Percentiles rank a stretch among this genome's conserved stretches.
Evolutionary conservation across 805 yeast genomes (phyloP).

Genomic region (Cyberlindnera japonica): DNA sequence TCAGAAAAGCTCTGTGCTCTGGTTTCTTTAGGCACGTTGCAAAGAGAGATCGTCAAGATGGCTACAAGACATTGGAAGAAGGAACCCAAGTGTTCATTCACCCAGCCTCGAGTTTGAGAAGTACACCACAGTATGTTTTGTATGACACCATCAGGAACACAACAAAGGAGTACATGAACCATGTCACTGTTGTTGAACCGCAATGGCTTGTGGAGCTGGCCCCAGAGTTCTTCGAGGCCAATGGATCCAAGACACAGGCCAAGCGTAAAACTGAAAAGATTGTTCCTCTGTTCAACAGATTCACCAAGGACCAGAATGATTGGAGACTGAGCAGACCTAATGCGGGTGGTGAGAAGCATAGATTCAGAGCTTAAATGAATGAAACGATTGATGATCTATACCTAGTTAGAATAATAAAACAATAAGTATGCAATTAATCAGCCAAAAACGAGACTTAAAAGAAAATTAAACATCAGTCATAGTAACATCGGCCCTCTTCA

Average conservation of each 20-base stretch:
- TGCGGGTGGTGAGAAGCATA: slow-evolving; percentile 43
- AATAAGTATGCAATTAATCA: too few relatives aligned
- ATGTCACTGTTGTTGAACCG: slow-evolving; percentile 77
- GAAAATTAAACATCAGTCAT: slow-evolving; percentile 17
- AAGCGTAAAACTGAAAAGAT: slow-evolving; percentile 56
- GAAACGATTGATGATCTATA: too few relatives aligned
- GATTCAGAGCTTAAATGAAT: slow-evolving; percentile 20
- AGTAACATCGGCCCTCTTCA: slow-evolving; percentile 7
- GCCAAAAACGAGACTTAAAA: too few relatives aligned
- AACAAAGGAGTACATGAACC: slow-evolving; percentile 87
- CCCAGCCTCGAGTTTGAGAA: slow-evolving; percentile 76
- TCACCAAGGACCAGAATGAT: slow-evolving; percentile 55
- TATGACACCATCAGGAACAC: slow-evolving; percentile 83
- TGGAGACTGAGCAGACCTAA: slow-evolving; percentile 55
- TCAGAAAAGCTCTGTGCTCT: slow-evolving; percentile 59
- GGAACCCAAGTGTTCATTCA: slow-evolving; percentile 76
- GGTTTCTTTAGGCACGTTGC: slow-evolving; percentile 69
- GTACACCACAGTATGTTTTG: slow-evolving; percentile 70
- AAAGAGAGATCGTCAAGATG: slow-evolving; percentile 67
- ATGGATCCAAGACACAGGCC: slow-evolving; percentile 41
- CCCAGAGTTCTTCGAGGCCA: slow-evolving; percentile 67
- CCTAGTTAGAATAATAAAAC: too few relatives aligned
- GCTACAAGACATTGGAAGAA: slow-evolving; percentile 66
- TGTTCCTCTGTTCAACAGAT: slow-evolving; percentile 65
- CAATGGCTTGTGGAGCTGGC: slow-evolving; percentile 70